These are phyloP conservation scores for Perkinsus olseni DNA, from an alignment of 169 alveolate species.

Conservation along the genomic window DNA sequence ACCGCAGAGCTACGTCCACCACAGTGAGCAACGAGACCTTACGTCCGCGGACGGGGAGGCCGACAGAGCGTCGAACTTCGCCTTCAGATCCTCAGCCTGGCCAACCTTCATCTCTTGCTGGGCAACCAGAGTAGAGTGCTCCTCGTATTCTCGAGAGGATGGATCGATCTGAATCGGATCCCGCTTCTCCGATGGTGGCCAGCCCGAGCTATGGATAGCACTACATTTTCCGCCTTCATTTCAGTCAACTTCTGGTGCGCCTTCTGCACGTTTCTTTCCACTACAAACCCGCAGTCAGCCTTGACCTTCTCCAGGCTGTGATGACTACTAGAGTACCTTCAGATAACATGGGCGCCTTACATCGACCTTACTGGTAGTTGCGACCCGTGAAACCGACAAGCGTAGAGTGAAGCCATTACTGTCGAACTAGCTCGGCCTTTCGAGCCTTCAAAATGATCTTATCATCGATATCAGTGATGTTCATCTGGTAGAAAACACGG, in stretches of 20 bases:
- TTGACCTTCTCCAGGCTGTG: background rate
- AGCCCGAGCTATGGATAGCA: too few species aligned
- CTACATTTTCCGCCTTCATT: background rate
- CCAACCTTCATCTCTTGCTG: background rate
- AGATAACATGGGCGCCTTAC: too few species aligned
- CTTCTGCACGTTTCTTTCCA: background rate
- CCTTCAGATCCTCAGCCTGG: background rate
- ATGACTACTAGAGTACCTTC: background rate
- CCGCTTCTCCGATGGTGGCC: background rate
- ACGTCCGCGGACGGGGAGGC: background rate
- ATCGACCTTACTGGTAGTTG: too few species aligned
- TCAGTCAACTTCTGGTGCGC: background rate
- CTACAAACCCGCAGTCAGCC: background rate
- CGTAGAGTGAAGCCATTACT: background rate
- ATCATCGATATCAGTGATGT: conserved; percentile 97
- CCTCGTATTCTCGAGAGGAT: background rate
- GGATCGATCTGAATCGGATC: background rate
- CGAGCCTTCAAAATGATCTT: conserved; percentile 83
- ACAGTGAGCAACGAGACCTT: background rate
- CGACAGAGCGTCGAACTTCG: background rate
- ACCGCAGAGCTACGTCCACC: background rate
- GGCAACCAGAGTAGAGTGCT: background rate
- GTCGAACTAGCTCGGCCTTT: conserved; percentile 26
- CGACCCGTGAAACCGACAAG: too few species aligned
- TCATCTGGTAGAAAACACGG: conserved; percentile 87